Evolutionary conservation across 768 basidiomycete genomes (phyloP).

Genomic region (Tulasnella calospora): DNA sequence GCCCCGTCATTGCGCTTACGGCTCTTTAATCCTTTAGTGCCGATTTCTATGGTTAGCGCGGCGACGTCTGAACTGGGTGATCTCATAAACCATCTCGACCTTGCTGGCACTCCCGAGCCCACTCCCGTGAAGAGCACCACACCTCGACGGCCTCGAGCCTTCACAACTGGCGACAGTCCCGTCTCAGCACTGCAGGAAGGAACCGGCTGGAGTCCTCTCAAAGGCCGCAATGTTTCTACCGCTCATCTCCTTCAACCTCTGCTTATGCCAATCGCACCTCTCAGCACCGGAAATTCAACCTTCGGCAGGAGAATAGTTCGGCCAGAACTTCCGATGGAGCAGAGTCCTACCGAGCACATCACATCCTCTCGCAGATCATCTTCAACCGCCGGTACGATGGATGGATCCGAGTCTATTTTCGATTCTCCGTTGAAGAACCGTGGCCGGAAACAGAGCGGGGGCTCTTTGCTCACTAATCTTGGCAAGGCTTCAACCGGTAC

Average conservation of each 20-base stretch:
- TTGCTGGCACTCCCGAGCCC: constrained; percentile 68
- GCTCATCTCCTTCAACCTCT: neutral
- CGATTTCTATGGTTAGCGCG: constrained; percentile 54
- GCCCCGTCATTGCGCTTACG: neutral
- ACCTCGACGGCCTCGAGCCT: neutral
- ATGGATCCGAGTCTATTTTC: neutral
- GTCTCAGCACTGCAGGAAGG: neutral
- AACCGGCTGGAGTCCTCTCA: neutral
- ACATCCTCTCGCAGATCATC: constrained; percentile 5
- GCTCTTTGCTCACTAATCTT: neutral
- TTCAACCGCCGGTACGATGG: neutral
- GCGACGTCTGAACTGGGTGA: constrained; percentile 75
- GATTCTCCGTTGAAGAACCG: constrained; percentile 21
- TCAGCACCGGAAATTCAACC: constrained; percentile 1
- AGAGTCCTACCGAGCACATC: neutral
- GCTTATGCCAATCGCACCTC: neutral
- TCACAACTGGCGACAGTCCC: constrained; percentile 1
- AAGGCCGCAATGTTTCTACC: neutral
- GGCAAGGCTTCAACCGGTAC: constrained; percentile 1
- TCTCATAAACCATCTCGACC: constrained; percentile 72
- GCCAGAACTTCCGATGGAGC: neutral
- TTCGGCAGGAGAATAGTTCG: constrained; percentile 1
- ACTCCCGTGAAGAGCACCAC: constrained; percentile 33
- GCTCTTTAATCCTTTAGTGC: neutral
- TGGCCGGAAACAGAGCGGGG: neutral